phyloP scores from a whole-genome alignment of 2,329 filamentous ascomycete genomes.

The Cercospora sesami region DNA sequence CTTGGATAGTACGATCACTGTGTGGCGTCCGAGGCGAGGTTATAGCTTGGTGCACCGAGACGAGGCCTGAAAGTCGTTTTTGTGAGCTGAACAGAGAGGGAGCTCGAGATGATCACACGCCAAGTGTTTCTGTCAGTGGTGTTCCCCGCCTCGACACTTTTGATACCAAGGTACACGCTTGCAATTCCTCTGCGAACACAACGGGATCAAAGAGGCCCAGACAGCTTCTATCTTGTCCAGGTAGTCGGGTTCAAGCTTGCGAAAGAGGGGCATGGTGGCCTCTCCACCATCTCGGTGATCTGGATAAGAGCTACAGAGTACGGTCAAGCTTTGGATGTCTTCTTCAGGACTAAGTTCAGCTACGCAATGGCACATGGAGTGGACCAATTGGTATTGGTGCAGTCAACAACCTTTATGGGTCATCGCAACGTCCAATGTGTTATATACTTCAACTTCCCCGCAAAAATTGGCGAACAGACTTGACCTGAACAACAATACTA shows the following conservation, averaged over 20 bases:
- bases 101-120: neutral
- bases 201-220: neutral
- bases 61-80: neutral
- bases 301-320: neutral
- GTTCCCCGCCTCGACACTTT: neutral
- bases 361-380: constrained; percentile 2
- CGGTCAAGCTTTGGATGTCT: neutral
- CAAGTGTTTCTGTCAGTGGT: neutral
- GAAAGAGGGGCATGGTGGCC: neutral
- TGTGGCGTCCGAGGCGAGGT: neutral
- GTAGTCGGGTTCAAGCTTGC: neutral
- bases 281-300: constrained; percentile 1
- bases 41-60: neutral
- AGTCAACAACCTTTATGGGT: neutral
- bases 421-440: neutral
- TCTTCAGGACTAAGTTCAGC: neutral
- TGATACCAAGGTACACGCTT: neutral
- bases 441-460: neutral
- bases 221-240: neutral
- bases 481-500: neutral
- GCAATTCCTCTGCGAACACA: neutral
- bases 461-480: neutral
- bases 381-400: neutral
- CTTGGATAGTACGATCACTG: neutral
- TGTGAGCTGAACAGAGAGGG: neutral